Evolutionary conservation across 2,329 filamentous ascomycete species (phyloP).

Genomic region (Cladophialophora psammophila): DNA sequence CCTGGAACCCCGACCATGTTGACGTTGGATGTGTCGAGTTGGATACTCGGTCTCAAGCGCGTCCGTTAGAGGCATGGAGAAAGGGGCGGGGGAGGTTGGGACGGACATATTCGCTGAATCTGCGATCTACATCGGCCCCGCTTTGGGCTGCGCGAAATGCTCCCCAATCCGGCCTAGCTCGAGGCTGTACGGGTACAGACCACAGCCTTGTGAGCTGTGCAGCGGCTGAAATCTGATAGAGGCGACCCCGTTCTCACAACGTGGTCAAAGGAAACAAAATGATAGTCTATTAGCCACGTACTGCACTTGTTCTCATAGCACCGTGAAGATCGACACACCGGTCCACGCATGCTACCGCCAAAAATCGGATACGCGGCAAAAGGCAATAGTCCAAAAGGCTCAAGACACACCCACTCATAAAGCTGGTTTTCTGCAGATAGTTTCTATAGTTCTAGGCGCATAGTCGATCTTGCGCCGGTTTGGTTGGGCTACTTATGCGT

Average conservation of each 20-base stretch:
- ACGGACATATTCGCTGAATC: not conserved
- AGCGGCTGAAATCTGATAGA: not conserved
- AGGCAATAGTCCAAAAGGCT: not conserved
- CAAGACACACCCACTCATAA: not conserved
- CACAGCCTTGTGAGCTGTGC: not conserved
- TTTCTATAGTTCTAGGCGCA: not conserved
- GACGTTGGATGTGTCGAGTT: not conserved
- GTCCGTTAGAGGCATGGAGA: not conserved
- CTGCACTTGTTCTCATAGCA: too few species aligned
- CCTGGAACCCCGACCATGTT: slow-evolving; percentile 23
- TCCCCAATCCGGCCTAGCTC: not conserved
- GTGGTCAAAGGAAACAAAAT: too few species aligned
- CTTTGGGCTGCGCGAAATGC: not conserved
- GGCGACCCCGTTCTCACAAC: too few species aligned
- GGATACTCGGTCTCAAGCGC: not conserved
- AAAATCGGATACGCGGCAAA: too few species aligned
- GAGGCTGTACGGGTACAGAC: not conserved
- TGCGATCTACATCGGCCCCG: not conserved
- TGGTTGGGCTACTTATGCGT: not conserved
- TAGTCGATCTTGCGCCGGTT: not conserved
- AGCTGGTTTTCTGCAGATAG: not conserved
- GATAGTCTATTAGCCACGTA: too few species aligned
- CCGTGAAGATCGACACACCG: too few species aligned
- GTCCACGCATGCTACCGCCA: too few species aligned
- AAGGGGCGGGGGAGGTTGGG: not conserved